phyloP scores from a whole-genome alignment of 2,329 filamentous ascomycete species.

The Peltaster fructicola region DNA sequence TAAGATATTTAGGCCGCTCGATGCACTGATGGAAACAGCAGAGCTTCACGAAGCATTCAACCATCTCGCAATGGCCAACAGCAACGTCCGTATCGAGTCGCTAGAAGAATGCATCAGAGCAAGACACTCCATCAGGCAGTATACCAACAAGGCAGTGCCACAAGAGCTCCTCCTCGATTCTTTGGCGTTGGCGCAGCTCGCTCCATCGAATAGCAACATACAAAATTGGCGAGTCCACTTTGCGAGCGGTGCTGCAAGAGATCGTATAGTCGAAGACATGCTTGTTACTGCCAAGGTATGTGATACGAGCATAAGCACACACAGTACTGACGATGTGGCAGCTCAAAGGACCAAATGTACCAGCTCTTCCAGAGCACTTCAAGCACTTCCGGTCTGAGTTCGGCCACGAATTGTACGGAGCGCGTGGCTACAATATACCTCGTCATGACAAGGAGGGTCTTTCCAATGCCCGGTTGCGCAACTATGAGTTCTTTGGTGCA shows the following conservation, averaged over 20 bases:
- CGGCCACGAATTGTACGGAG: conserved; percentile 10
- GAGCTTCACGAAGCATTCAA: too few relatives aligned
- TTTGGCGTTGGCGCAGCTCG: conserved; percentile 6
- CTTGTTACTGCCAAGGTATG: too few relatives aligned
- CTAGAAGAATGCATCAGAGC: too few relatives aligned
- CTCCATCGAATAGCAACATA: conserved; percentile 9
- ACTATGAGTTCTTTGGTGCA: conserved; percentile 11
- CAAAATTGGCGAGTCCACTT: conserved; percentile 9
- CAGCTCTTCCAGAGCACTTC: conserved; percentile 8
- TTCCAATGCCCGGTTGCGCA: conserved; percentile 7
- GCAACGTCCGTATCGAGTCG: too few relatives aligned
- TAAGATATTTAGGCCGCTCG: too few relatives aligned
- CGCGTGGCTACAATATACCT: conserved; percentile 9
- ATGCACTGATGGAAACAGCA: too few relatives aligned
- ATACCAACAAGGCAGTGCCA: conserved; percentile 5
- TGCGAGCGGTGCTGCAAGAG: conserved; percentile 6
- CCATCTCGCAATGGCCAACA: too few relatives aligned
- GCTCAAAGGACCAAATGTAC: conserved; percentile 5
- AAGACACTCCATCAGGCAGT: too few relatives aligned
- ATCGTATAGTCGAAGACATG: conserved; percentile 7
- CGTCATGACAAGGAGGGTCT: conserved; percentile 4
- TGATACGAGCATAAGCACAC: too few relatives aligned
- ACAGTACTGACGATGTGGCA: conserved; percentile 4
- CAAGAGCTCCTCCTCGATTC: conserved; percentile 4
- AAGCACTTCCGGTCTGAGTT: conserved; percentile 10